Evolutionary conservation across 2,329 filamentous ascomycete genomes (phyloP).

Genomic region (Aspergillus nomiae): DNA sequence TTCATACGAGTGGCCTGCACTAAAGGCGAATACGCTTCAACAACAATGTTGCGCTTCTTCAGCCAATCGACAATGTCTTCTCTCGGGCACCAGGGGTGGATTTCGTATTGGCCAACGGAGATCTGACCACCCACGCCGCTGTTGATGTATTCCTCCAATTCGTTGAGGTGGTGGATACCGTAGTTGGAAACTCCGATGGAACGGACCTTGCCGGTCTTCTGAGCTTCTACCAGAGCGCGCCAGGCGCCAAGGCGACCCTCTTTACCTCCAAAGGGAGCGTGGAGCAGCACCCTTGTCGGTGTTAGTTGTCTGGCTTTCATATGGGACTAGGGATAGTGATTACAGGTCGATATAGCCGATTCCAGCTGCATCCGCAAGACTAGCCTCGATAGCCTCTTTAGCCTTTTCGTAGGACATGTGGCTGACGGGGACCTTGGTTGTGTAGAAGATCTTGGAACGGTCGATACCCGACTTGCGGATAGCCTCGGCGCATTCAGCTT

Average conservation of each 20-base stretch:
- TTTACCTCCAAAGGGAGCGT: conserved; percentile 42
- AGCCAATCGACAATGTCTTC: conserved; percentile 80
- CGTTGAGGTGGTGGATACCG: conserved; percentile 42
- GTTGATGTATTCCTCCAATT: conserved; percentile 44
- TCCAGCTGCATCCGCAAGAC: conserved; percentile 62
- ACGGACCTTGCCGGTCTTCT: conserved; percentile 41
- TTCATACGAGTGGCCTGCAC: conserved; percentile 51
- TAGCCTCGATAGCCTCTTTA: conserved; percentile 64
- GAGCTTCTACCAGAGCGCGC: conserved; percentile 44
- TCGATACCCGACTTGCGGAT: conserved; percentile 55
- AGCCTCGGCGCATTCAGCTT: conserved; percentile 56
- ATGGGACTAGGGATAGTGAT: not conserved
- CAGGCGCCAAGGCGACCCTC: conserved; percentile 42
- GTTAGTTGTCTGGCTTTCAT: not conserved
- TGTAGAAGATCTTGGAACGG: conserved; percentile 62
- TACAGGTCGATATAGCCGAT: conserved; percentile 69
- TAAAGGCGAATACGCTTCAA: conserved; percentile 59
- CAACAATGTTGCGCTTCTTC: conserved; percentile 60
- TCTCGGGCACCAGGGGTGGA: conserved; percentile 86
- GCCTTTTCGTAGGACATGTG: conserved; percentile 64
- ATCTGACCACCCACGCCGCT: conserved; percentile 62
- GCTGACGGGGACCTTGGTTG: conserved; percentile 59
- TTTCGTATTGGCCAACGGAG: conserved; percentile 83
- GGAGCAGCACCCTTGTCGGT: conserved; percentile 37
- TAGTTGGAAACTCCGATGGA: conserved; percentile 47